Evolutionary conservation across 2,329 filamentous ascomycete genomes (phyloP).

Genomic region (Arthrobotrys sphaeroides): DNA sequence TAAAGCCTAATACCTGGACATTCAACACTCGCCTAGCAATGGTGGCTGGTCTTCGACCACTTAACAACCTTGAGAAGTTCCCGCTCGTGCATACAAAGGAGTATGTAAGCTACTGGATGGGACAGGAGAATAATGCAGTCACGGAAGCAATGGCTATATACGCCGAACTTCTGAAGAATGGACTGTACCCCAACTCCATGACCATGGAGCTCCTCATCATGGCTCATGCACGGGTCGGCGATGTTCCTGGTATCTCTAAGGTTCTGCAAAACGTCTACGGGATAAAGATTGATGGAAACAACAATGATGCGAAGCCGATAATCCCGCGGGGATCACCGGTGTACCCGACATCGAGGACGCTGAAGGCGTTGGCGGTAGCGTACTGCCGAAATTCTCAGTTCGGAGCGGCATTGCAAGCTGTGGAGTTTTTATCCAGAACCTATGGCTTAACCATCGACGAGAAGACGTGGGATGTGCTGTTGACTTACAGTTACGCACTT

Average conservation of each 20-base stretch:
- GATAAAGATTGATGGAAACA: conserved; percentile 21
- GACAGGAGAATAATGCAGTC: conserved; percentile 4
- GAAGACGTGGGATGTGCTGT: conserved; percentile 44
- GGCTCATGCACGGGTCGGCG: conserved; percentile 24
- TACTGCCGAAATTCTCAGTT: conserved; percentile 48
- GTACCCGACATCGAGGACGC: conserved; percentile 24
- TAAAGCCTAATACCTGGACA: conserved; percentile 52
- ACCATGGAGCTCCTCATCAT: conserved; percentile 44
- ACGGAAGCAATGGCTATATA: conserved; percentile 40
- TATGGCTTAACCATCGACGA: conserved; percentile 39
- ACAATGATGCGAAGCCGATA: conserved; percentile 1
- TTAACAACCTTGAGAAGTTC: conserved; percentile 40
- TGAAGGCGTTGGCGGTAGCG: conserved; percentile 32
- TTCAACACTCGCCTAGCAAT: conserved; percentile 50
- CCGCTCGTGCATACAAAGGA: conserved; percentile 27
- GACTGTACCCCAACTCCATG: conserved; percentile 44
- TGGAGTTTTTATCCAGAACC: conserved; percentile 23
- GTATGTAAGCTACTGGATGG: conserved; percentile 26
- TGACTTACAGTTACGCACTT: conserved; percentile 47
- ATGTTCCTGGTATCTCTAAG: conserved; percentile 24
- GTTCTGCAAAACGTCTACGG: conserved; percentile 46
- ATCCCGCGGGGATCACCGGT: conserved; percentile 43
- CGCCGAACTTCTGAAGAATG: conserved; percentile 44
- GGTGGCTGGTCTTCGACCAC: conserved; percentile 21
- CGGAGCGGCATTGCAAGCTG: conserved; percentile 32